Evolutionary conservation across 2,329 filamentous ascomycete genomes (phyloP).

Genomic region (Parascedosporium putredinis): DNA sequence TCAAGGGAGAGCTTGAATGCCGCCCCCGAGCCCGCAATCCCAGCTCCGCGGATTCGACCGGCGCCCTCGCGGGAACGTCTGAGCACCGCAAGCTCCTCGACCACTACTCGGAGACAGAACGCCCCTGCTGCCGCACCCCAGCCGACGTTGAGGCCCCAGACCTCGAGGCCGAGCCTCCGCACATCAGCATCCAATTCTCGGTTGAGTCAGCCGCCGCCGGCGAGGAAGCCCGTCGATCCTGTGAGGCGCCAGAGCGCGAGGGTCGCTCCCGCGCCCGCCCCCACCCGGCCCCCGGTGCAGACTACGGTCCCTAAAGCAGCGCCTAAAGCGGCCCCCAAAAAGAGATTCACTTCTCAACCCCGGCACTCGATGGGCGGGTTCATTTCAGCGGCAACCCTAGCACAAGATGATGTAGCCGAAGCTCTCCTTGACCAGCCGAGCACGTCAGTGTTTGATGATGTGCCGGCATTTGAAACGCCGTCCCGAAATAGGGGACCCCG

Average conservation of each 20-base stretch:
- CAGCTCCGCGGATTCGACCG: background rate
- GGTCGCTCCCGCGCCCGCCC: background rate
- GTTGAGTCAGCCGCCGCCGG: background rate
- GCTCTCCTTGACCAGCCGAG: background rate
- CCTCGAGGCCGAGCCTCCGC: constrained; percentile 6
- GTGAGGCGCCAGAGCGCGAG: background rate
- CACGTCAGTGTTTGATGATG: background rate
- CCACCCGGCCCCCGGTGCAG: background rate
- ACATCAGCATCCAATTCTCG: background rate
- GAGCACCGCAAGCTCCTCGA: background rate
- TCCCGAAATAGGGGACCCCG: constrained; percentile 9
- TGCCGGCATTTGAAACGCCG: background rate
- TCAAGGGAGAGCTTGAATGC: constrained; percentile 14
- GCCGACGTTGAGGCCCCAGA: background rate
- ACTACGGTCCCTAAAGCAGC: background rate
- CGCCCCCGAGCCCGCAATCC: constrained; percentile 15
- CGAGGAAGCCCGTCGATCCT: background rate
- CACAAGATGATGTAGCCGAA: background rate
- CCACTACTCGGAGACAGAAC: background rate
- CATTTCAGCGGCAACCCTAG: background rate
- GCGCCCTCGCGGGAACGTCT: constrained; percentile 4
- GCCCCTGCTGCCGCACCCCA: background rate
- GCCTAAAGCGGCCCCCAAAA: background rate
- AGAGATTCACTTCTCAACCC: background rate
- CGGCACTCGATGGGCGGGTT: background rate